Evolutionary conservation across 768 basidiomycete species (phyloP).

Genomic region (Xanthoconium purpureum): DNA sequence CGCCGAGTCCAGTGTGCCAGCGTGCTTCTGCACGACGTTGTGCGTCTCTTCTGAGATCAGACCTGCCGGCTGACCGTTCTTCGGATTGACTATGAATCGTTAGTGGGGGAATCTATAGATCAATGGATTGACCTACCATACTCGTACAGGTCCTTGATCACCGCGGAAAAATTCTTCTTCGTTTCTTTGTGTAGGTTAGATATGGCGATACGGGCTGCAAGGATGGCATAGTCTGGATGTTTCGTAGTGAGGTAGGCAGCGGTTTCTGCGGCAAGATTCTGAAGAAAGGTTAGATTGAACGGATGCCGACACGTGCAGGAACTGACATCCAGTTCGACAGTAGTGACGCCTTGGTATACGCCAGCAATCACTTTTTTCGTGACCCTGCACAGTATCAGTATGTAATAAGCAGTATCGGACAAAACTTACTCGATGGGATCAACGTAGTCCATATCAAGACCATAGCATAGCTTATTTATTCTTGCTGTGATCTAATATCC

Average conservation of each 20-base stretch:
- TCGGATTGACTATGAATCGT: constrained; percentile 76
- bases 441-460: constrained; percentile 87
- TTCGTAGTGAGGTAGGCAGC: constrained; percentile 97
- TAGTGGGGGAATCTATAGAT: neutral
- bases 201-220: constrained; percentile 97
- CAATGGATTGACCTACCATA: constrained; percentile 57
- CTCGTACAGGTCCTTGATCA: constrained; percentile 85
- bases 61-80: constrained; percentile 80
- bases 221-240: constrained; percentile 96
- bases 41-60: constrained; percentile 93
- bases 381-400: constrained; percentile 47
- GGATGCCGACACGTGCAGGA: neutral
- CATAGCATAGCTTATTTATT: constrained; percentile 91
- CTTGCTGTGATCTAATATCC: constrained; percentile 72
- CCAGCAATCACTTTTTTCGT: constrained; percentile 91
- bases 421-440: constrained; percentile 78
- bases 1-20: constrained; percentile 81
- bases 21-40: constrained; percentile 75
- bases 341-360: constrained; percentile 94
- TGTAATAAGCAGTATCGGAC: neutral
- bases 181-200: constrained; percentile 99
- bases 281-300: constrained; percentile 2
- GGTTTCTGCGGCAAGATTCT: constrained; percentile 97
- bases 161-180: constrained; percentile 92
- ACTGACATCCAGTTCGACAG: constrained; percentile 92